Percentiles rank a stretch among this genome's conserved stretches.
Evolutionary conservation across 371 early-diverging fungal genomes (phyloP).

Genomic region (Basidiobolus meristosporus): DNA sequence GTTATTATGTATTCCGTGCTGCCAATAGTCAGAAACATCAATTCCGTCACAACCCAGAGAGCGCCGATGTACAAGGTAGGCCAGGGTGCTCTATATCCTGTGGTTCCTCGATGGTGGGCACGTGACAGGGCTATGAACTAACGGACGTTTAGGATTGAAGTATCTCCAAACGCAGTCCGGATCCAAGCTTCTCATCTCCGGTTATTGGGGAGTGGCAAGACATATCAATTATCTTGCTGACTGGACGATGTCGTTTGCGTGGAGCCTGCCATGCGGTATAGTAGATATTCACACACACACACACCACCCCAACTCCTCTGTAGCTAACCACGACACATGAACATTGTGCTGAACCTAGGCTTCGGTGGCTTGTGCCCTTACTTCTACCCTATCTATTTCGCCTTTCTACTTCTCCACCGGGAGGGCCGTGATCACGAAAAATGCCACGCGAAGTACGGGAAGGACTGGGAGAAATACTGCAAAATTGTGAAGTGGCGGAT

Average conservation of each 20-base stretch:
- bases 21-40: constrained; percentile 76
- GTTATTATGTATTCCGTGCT: constrained; percentile 69
- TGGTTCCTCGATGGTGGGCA: too few species aligned
- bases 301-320: too few species aligned
- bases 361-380: constrained; percentile 64
- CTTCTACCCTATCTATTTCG: constrained; percentile 83
- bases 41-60: constrained; percentile 55
- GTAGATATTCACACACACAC: too few species aligned
- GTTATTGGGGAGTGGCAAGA: constrained; percentile 87
- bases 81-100: too few species aligned
- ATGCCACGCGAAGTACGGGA: constrained; percentile 79
- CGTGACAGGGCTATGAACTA: too few species aligned
- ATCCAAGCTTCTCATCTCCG: constrained; percentile 52
- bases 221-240: constrained; percentile 78
- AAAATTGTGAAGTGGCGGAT: constrained; percentile 66
- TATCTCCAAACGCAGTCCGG: constrained; percentile 67
- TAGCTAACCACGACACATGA: too few species aligned
- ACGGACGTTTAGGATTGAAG: too few species aligned
- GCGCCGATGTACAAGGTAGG: constrained; percentile 32
- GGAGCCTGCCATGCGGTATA: constrained; percentile 8
- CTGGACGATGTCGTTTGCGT: constrained; percentile 6
- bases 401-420: constrained; percentile 74
- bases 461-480: constrained; percentile 81
- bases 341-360: too few species aligned
- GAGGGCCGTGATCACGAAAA: constrained; percentile 73